phyloP scores from a whole-genome alignment of 805 yeast species.

The Scheffersomyces ergatensis region DNA sequence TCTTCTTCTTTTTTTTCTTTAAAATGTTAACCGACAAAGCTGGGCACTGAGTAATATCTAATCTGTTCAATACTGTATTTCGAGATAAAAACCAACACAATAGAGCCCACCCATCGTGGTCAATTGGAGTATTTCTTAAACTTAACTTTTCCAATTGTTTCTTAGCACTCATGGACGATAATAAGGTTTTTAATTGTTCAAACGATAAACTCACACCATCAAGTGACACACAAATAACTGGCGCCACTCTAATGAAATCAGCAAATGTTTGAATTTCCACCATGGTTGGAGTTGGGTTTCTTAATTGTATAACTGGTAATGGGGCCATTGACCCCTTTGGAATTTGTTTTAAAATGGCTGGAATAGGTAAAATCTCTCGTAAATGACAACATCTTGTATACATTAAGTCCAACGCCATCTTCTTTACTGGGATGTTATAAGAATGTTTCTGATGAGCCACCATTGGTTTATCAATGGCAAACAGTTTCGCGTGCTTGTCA shows the following conservation, averaged over 20 bases:
- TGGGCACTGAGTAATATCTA: constrained; percentile 74
- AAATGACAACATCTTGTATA: constrained; percentile 92
- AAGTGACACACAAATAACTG: constrained; percentile 68
- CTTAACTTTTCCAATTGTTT: constrained; percentile 68
- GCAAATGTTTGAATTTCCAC: constrained; percentile 86
- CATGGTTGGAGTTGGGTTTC: constrained; percentile 87
- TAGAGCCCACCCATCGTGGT: constrained; percentile 71
- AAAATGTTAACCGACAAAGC: constrained; percentile 43
- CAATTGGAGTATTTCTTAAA: constrained; percentile 73
- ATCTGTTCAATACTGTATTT: constrained; percentile 53
- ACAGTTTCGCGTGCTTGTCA: constrained; percentile 19
- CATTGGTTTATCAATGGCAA: constrained; percentile 35
- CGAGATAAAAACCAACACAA: constrained; percentile 72
- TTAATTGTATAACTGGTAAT: constrained; percentile 62
- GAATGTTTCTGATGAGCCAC: constrained; percentile 12
- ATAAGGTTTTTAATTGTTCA: constrained; percentile 74
- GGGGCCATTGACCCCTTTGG: constrained; percentile 78
- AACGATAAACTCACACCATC: constrained; percentile 76
- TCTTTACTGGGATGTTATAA: constrained; percentile 34
- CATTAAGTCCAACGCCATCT: constrained; percentile 63
- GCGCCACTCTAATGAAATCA: constrained; percentile 84
- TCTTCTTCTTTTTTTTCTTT: constrained; percentile 28
- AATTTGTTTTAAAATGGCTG: constrained; percentile 72
- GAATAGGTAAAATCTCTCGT: constrained; percentile 87
- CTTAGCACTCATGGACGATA: constrained; percentile 68